A percentile compares a stretch with the other conserved stretches of the same genome.
Conservation (phyloP, 371 early-diverging fungal genomes). For the Conidiobolus incongruus region DNA sequence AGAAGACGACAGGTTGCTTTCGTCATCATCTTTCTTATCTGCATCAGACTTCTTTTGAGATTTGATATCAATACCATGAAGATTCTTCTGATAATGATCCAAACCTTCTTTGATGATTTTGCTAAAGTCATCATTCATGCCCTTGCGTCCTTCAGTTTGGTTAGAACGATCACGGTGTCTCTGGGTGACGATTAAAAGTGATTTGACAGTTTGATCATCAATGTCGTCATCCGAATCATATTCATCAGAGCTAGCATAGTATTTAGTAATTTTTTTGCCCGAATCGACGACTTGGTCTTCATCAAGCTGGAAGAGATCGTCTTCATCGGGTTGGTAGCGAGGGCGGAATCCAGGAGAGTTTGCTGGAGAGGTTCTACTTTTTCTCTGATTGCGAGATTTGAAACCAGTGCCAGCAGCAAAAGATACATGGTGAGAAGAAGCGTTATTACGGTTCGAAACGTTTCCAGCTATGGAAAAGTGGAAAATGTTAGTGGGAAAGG, state of each 20-base stretch:
- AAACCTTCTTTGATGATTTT: constrained; percentile 91
- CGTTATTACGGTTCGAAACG: not conserved
- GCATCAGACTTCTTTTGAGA: constrained; percentile 4
- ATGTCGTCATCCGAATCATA: constrained; percentile 9
- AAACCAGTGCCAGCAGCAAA: not conserved
- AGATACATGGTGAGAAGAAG: not conserved
- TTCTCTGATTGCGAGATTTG: not conserved
- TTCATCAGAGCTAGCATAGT: constrained; percentile 5
- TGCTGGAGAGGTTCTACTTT: not conserved
- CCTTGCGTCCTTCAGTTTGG: constrained; percentile 50
- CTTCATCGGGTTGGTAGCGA: not conserved
- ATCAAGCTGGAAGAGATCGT: constrained; percentile 2
- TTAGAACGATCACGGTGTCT: constrained; percentile 48
- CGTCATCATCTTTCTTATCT: constrained; percentile 3
- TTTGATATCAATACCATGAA: too few relatives aligned
- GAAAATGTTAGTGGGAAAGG: not conserved
- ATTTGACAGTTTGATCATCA: constrained; percentile 70
- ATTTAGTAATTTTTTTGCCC: not conserved
- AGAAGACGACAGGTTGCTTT: not conserved
- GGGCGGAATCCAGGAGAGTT: not conserved
- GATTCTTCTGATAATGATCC: constrained; percentile 63
- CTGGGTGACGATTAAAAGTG: constrained; percentile 80
- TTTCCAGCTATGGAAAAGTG: not conserved
- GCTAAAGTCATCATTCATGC: constrained; percentile 63
- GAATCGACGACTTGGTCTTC: not conserved